A percentile compares a stretch with the other conserved stretches of the same genome.
Evolutionary conservation across 306 rosid genomes (phyloP).

Genomic region (Glycine soja): DNA sequence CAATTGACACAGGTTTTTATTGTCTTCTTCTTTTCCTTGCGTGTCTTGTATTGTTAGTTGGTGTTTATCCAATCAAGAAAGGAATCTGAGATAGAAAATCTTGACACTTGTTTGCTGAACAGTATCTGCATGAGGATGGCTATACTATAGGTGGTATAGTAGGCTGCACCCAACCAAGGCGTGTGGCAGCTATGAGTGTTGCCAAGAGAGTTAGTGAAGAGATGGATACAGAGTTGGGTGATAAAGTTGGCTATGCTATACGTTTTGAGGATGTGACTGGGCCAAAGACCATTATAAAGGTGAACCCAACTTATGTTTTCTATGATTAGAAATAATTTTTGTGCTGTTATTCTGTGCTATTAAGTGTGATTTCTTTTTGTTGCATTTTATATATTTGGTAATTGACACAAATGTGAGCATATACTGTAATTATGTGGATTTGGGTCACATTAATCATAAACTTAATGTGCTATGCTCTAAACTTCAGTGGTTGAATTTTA

Average conservation of each 20-base stretch:
- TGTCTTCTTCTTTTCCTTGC: slow-evolving; percentile 18
- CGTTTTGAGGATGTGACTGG: slow-evolving; percentile 99
- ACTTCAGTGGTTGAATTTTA: slow-evolving; percentile 47
- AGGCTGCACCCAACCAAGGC: slow-evolving; percentile 99
- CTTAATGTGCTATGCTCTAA: slow-evolving; percentile 40
- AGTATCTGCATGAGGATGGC: slow-evolving; percentile 96
- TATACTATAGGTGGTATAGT: slow-evolving; percentile 77
- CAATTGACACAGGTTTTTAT: slow-evolving; percentile 88
- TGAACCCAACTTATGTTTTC: slow-evolving; percentile 36
- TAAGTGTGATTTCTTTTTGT: slow-evolving; percentile 8
- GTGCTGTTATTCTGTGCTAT: slow-evolving; percentile 7
- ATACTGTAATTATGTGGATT: slow-evolving; percentile 1
- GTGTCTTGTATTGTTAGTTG: slow-evolving; percentile 7
- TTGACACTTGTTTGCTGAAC: slow-evolving; percentile 56
- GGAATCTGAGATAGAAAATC: neutral
- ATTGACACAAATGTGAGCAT: neutral
- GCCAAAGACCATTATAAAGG: slow-evolving; percentile 89
- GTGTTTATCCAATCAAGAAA: neutral
- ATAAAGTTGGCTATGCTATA: slow-evolving; percentile 95
- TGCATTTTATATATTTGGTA: neutral
- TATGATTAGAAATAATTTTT: slow-evolving; percentile 21
- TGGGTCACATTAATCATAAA: neutral
- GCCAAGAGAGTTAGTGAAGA: slow-evolving; percentile 99
- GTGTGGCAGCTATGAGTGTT: slow-evolving; percentile 99
- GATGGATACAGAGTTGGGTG: slow-evolving; percentile 96